Conservation (phyloP, 345 rosid species). For the Reutealis trisperma region DNA sequence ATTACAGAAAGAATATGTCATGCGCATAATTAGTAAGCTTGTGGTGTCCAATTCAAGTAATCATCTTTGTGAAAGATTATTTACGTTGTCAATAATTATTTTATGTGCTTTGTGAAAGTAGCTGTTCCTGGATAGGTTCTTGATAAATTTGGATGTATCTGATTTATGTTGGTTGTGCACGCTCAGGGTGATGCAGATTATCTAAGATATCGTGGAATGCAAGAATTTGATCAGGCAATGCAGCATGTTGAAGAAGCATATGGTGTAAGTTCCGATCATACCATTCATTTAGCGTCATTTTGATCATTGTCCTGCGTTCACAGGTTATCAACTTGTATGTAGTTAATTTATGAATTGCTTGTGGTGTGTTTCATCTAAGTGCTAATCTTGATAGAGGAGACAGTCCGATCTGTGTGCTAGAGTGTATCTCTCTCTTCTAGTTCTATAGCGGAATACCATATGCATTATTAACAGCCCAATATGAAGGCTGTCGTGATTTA, state of each 20-base stretch:
- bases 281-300: neutral
- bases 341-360: neutral
- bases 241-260: slow-evolving; percentile 79
- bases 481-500: neutral
- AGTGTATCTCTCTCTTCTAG: neutral
- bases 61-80: neutral
- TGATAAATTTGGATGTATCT: neutral
- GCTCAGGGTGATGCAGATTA: slow-evolving; percentile 73
- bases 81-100: neutral
- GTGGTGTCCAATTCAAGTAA: neutral
- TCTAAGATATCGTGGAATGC: slow-evolving; percentile 79
- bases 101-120: neutral
- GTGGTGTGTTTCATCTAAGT: neutral
- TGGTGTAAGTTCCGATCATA: slow-evolving; percentile 51
- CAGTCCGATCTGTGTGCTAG: neutral
- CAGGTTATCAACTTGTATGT: neutral
- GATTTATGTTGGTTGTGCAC: slow-evolving; percentile 11
- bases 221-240: slow-evolving; percentile 93
- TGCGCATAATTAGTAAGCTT: neutral
- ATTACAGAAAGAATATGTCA: neutral
- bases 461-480: neutral
- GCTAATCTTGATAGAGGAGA: neutral
- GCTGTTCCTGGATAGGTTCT: neutral
- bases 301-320: neutral
- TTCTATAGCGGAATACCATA: neutral